phyloP scores from a whole-genome alignment of 129 eudicot species.

The Deinandra increscens region DNA sequence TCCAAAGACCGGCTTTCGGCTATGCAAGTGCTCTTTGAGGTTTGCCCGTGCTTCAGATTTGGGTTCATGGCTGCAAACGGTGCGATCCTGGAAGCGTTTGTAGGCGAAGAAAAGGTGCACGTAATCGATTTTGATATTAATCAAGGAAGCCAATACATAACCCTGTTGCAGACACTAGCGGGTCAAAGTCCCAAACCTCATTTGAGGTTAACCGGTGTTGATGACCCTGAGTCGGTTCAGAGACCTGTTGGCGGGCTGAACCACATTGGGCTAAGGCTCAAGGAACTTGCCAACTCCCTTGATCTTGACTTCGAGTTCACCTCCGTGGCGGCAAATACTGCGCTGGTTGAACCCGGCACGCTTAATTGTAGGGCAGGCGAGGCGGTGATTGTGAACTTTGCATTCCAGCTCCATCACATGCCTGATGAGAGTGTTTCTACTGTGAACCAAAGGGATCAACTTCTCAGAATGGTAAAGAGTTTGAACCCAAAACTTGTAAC shows the following conservation, averaged over 20 bases:
- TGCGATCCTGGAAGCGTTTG: conserved; percentile 70
- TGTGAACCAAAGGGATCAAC: conserved; percentile 70
- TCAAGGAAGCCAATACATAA: conserved; percentile 93
- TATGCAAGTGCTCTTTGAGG: conserved; percentile 95
- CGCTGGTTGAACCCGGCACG: conserved; percentile 48
- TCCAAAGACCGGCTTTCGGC: conserved; percentile 77
- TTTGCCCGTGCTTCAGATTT: conserved; percentile 87
- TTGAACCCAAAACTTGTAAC: conserved; percentile 86
- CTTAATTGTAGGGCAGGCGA: conserved; percentile 59
- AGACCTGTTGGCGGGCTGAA: conserved; percentile 73
- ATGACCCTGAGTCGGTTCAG: conserved; percentile 91
- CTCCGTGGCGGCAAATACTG: conserved; percentile 59
- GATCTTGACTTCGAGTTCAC: conserved; percentile 62
- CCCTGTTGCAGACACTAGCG: conserved; percentile 71
- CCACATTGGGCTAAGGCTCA: conserved; percentile 71
- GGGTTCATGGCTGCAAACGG: conserved; percentile 96
- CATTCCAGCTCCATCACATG: conserved; percentile 98
- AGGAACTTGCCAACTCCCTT: conserved; percentile 53
- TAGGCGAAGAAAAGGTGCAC: no score
- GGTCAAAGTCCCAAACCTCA: conserved; percentile 37
- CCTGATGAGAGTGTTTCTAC: conserved; percentile 95
- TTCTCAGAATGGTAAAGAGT: conserved; percentile 81
- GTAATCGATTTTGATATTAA: conserved; percentile 89
- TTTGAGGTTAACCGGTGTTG: conserved; percentile 75
- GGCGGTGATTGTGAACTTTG: conserved; percentile 80